A percentile compares a stretch with the other conserved stretches of the same genome.
These are phyloP conservation scores for Datura wrightii DNA, from an alignment of 257 asterid species.

Conservation along the genomic window DNA sequence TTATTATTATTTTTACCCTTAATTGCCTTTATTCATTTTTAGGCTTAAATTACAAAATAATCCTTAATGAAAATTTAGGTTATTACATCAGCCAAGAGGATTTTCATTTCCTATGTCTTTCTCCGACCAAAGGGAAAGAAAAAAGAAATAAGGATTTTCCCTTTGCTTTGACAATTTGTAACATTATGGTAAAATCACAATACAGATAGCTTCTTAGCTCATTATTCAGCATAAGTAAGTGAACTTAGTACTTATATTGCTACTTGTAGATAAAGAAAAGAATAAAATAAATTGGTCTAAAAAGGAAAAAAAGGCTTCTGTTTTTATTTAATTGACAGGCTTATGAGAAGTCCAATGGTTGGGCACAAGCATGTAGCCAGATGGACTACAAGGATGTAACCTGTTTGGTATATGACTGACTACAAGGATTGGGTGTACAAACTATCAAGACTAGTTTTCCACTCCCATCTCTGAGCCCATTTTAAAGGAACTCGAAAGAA, in stretches of 20 bases:
- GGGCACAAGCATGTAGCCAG: slow-evolving; percentile 22
- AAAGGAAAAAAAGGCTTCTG: not conserved
- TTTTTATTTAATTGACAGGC: not conserved
- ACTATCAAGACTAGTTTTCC: not conserved
- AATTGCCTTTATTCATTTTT: too few relatives aligned
- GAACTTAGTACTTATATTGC: not conserved
- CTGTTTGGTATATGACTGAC: not conserved
- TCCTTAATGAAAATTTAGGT: too few relatives aligned
- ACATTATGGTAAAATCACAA: too few relatives aligned
- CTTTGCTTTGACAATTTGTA: too few relatives aligned
- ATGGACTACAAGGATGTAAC: not conserved
- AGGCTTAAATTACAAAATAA: too few relatives aligned
- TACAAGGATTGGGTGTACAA: slow-evolving; percentile 23
- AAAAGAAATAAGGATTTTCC: too few relatives aligned
- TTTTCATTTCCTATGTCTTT: too few relatives aligned
- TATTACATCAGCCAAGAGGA: too few relatives aligned
- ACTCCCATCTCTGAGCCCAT: not conserved
- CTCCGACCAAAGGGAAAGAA: too few relatives aligned
- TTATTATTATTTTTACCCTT: too few relatives aligned
- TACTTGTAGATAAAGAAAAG: not conserved
- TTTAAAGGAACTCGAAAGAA: too few relatives aligned
- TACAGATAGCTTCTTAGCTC: not conserved
- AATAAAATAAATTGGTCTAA: slow-evolving; percentile 10
- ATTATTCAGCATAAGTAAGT: not conserved
- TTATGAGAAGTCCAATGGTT: slow-evolving; percentile 2